Base-by-base conservation (phyloP, 805 yeast species). In the Brettanomyces custersianus region DNA sequence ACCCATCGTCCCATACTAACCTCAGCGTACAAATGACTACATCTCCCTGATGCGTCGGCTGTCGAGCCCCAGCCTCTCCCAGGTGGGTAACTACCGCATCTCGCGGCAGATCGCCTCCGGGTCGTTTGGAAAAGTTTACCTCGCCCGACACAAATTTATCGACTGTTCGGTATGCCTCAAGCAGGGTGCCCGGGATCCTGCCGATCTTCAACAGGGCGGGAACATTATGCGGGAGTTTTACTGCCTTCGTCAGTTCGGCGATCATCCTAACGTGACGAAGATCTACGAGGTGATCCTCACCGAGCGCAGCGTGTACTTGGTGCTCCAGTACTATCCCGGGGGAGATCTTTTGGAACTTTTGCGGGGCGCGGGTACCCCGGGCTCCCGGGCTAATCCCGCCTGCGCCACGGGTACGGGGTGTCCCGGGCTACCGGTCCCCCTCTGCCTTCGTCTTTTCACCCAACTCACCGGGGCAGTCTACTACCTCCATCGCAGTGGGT, bases 191-290 rank as follows among this genome's bases (percentile, higher is more conserved):
- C 39, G 57, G 32, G 11, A 29, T 23, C 28, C 36, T 2, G 75
- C 78, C 40, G 72, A 71, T 32, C 34, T 16, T 3, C 29, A 20
- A 13, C 40, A 29, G 5, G 94, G 85, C 52, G 87, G 94, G 22
- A 86, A 88, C 49, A 69, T 90, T 17, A 94, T 88, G 26, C 64
- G 96, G 37, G 98, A 90, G 49, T 85, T 85, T 21, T 86, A 82
- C 51, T 92, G 86, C 54, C 88, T 88, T 48, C 68, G 85, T 34
- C 92, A 85, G 51, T 75, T 92, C 44, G 42, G 47, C 12, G 70
- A 70, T 25, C 95, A 87, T 54, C 85, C 86, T 4, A 76, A 86
- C 51, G 83, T 90, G 33, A 84, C 94, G 4, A 73, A 77, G 40
- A 66, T 90, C 10, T 90, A 85, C 54, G 98, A 90, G 54, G 79